Evolutionary conservation across 73 alveolate species (phyloP), one percentile per base, ranked within the genome.

Genomic region (Breviolum minutum): DNA sequence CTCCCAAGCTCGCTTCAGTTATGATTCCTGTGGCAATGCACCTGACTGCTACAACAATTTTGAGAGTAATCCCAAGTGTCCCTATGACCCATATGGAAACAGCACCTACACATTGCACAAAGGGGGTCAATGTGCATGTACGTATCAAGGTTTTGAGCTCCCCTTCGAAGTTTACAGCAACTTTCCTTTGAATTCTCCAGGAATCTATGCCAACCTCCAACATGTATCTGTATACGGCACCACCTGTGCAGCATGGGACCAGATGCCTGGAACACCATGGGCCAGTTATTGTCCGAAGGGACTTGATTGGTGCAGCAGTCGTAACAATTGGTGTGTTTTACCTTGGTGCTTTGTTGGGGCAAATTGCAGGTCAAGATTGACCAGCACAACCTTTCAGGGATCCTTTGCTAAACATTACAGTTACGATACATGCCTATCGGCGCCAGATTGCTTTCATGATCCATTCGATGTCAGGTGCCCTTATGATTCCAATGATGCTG

Each of bases 241-340:
- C 13, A 90, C 97, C 63, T 90, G 97, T 48, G 97, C 97, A 6
- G 68, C 97, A 11, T 90, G 97, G 97, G 97, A 90, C 40, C 97
- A 71, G 83, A 29, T 90, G 88, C 97, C 97, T 24, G 80, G 84
- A 27, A 90, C 97, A 5, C 97, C 97, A 17, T 83, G 70, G 92
- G 73, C 74, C 74, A 32, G 77, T 64, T 71, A 70, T 30, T 90
- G 97, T 62, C 97, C 97, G 26, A 71, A 26, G 8, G 87, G 97
- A 54, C 76, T 90, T 87, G 97, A 90, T 22, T 90, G 97, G 97
- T 90, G 97, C 77, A 20, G 26, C 87, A 69, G 97, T 24, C 62
- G 60, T 2, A 60, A 90, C 76, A 90, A 90, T 30, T 90, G 97
- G 97, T 90, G 97, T 54, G 76, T 70, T 27, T 62, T 90, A 14